phyloP scores from a whole-genome alignment of 2,329 filamentous ascomycete genomes.

The Xylariaceae sp. region DNA sequence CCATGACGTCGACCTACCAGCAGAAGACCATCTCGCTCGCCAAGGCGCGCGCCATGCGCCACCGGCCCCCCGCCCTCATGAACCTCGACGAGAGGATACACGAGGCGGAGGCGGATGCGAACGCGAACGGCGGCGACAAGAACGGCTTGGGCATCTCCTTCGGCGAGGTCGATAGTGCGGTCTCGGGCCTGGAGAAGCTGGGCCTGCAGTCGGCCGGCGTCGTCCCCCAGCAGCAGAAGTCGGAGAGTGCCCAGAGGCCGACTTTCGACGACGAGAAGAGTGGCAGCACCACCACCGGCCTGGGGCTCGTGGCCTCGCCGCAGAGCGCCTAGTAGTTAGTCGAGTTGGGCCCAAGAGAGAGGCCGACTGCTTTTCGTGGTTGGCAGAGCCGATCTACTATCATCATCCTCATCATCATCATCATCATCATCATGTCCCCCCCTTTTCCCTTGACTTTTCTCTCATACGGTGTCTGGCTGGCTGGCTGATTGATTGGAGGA shows the following conservation, averaged over 20 bases:
- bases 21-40: conserved; percentile 91
- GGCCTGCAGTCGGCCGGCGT: no score
- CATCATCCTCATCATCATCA: no score
- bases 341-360: no score
- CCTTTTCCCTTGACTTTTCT: no score
- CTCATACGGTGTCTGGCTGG: no score
- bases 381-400: no score
- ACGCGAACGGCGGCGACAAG: conserved; percentile 25
- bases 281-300: conserved; percentile 9
- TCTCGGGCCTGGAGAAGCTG: conserved; percentile 29
- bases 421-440: no score
- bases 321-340: conserved; percentile 26
- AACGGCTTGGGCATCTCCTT: conserved; percentile 31
- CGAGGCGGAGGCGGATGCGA: conserved; percentile 18
- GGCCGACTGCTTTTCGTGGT: no score
- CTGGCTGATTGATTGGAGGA: no score
- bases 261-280: conserved; percentile 26
- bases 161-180: conserved; percentile 31
- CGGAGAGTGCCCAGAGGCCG: conserved; percentile 26
- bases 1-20: conserved; percentile 86
- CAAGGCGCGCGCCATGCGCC: conserved; percentile 80
- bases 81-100: conserved; percentile 47
- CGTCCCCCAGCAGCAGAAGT: conserved; percentile 22
- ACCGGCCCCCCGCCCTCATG: conserved; percentile 85
- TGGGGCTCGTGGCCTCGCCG: conserved; percentile 17